phyloP scores from a whole-genome alignment of 129 eudicot genomes.

The Arctium minus region DNA sequence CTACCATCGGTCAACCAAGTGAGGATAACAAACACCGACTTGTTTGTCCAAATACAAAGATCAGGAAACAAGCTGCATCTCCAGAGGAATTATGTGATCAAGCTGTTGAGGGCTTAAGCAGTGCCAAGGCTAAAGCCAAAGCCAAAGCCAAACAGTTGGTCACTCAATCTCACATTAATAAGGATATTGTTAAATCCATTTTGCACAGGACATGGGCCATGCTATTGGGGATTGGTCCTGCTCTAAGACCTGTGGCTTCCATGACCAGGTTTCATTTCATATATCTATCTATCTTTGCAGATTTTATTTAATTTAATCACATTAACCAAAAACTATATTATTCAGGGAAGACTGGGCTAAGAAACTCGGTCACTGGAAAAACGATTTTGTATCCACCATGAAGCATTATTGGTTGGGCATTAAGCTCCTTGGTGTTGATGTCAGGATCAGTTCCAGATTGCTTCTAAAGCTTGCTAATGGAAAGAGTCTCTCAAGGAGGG shows the following conservation, averaged over 20 bases:
- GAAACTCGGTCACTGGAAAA: conserved; percentile 50
- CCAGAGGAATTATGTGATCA: conserved; percentile 55
- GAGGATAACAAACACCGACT: conserved; percentile 29
- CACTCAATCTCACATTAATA: conserved; percentile 22
- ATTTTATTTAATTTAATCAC: no score
- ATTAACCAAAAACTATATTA: no score
- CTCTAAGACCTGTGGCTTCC: conserved; percentile 50
- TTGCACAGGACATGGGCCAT: conserved; percentile 27
- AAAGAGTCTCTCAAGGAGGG: conserved; percentile 56
- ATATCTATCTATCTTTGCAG: not conserved
- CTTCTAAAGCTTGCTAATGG: conserved; percentile 50
- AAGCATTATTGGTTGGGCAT: conserved; percentile 66
- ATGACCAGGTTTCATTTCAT: conserved; percentile 48
- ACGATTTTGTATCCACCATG: conserved; percentile 43
- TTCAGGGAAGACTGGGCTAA: conserved; percentile 57
- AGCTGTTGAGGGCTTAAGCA: conserved; percentile 54
- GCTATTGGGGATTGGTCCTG: conserved; percentile 43
- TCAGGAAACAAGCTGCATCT: conserved; percentile 41
- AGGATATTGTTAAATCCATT: conserved; percentile 22
- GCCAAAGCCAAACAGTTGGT: conserved; percentile 41
- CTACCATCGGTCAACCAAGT: conserved; percentile 30
- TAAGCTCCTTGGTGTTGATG: conserved; percentile 58
- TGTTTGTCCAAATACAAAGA: not conserved
- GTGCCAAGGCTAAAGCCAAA: conserved; percentile 45
- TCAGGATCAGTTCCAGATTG: conserved; percentile 57